Base-by-base conservation (phyloP, 108 stramenopile species). In the Stephanodiscus minutulus region DNA sequence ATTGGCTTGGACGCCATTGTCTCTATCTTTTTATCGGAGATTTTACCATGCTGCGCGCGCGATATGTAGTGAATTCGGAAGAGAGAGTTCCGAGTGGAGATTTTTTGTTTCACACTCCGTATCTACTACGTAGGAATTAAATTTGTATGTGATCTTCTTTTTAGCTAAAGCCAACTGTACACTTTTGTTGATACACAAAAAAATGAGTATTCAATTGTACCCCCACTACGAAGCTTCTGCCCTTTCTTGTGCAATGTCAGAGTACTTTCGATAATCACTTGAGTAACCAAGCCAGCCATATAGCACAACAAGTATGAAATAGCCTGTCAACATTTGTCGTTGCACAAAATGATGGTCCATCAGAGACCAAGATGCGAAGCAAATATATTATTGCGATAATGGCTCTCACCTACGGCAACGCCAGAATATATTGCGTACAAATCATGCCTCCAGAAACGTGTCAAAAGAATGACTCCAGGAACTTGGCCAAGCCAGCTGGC, bases 351-450 rank as follows among this genome's bases (percentile, higher is more conserved):
- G 15, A 37, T 18, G 5, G 8, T 54, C 13, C 35, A 36, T 36
- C 36, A 29, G 28, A 50, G 28, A 25, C 5, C 25, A 3, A 27
- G 6, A 22, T 56, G 13, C 62, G 17, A 22, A 22, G 1, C 46
- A 0, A 29, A 35, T 3, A 33, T 4, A 48, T 72, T 39, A n/a
- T 35, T 4, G 31, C 22, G 33, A 39, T 15, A 11, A 1, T 5
- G 12, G 21, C 12, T 49, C 71, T 63, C 21, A 64, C 85, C 85
- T 52, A 82, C 47, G 0, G 91, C 86, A 64, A 95, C 87, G 3
- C 94, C 94, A 41, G 74, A 62, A 69, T 90, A 95, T 46, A 92
- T 64, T 3, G 87, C 91, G 37, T 78, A 79, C 49, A 92, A 72
- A 66, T 92, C 91, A 25, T 81, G 65, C 48, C 87, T 62, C 91